These are phyloP conservation scores for Perilla frutescens DNA, from an alignment of 257 asterid species.

Conservation along the genomic window DNA sequence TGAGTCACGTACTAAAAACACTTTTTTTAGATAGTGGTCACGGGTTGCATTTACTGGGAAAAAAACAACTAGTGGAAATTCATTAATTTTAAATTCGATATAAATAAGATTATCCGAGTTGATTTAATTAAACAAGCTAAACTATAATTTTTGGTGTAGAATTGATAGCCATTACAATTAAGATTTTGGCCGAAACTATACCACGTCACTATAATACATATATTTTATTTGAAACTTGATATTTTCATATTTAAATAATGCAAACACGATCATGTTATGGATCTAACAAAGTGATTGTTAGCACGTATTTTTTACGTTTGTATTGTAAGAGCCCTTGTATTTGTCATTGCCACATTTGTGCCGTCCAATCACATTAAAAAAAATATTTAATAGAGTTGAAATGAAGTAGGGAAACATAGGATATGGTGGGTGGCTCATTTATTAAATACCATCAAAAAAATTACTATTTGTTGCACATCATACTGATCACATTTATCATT, in stretches of 20 bases:
- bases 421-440: conserved; percentile 32
- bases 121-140: too few relatives aligned
- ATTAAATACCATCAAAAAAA: neutral
- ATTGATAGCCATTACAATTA: neutral
- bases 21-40: too few relatives aligned
- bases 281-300: neutral
- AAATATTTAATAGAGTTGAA: neutral
- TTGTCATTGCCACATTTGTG: conserved; percentile 29
- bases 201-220: neutral
- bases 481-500: neutral
- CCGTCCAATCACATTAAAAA: conserved; percentile 39
- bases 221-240: neutral
- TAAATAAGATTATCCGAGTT: too few relatives aligned
- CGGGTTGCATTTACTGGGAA: too few relatives aligned
- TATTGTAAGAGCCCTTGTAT: neutral
- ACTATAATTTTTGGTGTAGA: neutral
- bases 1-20: too few relatives aligned
- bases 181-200: neutral
- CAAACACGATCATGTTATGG: neutral
- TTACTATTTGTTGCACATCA: neutral
- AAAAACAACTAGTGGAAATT: too few relatives aligned
- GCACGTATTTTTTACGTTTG: neutral
- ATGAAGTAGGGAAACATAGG: conserved; percentile 38
- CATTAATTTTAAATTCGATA: too few relatives aligned
- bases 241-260: neutral